phyloP scores from a whole-genome alignment of 2,329 filamentous ascomycete genomes.

The Zymoseptoria passerinii region DNA sequence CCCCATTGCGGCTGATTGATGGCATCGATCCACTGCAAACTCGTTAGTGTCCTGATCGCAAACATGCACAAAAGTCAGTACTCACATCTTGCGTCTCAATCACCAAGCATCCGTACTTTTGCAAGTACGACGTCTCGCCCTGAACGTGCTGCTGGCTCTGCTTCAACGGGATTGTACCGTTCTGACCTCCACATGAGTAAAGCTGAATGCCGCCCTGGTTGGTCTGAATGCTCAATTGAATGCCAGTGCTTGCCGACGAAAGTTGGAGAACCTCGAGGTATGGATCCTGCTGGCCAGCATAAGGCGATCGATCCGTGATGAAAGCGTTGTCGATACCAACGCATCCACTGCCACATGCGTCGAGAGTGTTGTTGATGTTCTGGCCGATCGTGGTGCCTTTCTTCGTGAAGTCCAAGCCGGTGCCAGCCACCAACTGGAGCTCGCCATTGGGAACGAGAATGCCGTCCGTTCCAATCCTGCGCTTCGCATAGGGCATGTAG shows the following conservation, averaged over 20 bases:
- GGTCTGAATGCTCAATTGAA: slow-evolving; percentile 23
- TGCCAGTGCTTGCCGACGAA: slow-evolving; percentile 22
- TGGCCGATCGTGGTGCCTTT: slow-evolving; percentile 11
- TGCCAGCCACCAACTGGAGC: slow-evolving; percentile 34
- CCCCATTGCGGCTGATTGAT: slow-evolving; percentile 94
- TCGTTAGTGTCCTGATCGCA: slow-evolving; percentile 47
- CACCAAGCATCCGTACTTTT: slow-evolving; percentile 74
- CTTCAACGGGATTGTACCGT: slow-evolving; percentile 27
- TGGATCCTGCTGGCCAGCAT: slow-evolving; percentile 18
- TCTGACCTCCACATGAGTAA: slow-evolving; percentile 26
- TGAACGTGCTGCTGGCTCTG: slow-evolving; percentile 23
- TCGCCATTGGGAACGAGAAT: slow-evolving; percentile 26
- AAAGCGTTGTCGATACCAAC: slow-evolving; percentile 65
- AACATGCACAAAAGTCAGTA: slow-evolving; percentile 36
- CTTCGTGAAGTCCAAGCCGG: slow-evolving; percentile 19
- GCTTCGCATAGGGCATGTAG: slow-evolving; percentile 55
- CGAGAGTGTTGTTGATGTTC: slow-evolving; percentile 16
- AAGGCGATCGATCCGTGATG: slow-evolving; percentile 21
- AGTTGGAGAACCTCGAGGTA: slow-evolving; percentile 20
- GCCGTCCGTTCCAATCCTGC: slow-evolving; percentile 18
- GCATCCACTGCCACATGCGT: slow-evolving; percentile 65
- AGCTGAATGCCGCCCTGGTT: slow-evolving; percentile 27
- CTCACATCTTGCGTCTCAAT: slow-evolving; percentile 51
- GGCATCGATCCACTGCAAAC: slow-evolving; percentile 65
- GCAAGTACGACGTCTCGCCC: slow-evolving; percentile 17